Base-by-base conservation (phyloP, 345 rosid species). In the Lagerstroemia speciosa region DNA sequence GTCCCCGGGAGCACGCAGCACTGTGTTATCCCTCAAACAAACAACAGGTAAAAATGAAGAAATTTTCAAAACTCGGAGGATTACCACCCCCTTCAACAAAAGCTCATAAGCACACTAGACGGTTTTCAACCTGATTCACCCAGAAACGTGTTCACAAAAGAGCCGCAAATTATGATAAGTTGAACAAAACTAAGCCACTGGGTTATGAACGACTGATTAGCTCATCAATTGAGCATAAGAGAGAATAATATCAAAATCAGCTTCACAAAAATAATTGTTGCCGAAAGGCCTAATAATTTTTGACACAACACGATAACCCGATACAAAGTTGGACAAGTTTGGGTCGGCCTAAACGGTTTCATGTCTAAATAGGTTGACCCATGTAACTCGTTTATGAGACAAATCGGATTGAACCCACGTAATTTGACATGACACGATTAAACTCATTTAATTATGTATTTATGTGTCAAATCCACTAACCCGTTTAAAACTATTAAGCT, bases 61-160 rank as follows among this genome's bases (percentile, higher is more conserved):
- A 19, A 48, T 19, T 8, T 19, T 20, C 15, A 20, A 52, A 24
- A 20, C 29, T 17, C 24, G 3, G 7, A 46, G 52, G 52, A 46
- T 46, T 46, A n/a, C 12, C 16, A 46, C 52, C 52, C 52, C 52
- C 14, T 46, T 19, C 55, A 64, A 62, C 24, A n/a, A 30, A 11
- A 48, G 45, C 30, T 27, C 50, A 29, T 27, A 66, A 40, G 53
- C 31, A 66, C 55, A n/a, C 24, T 12, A 66, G 22, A 20, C 10
- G 34, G 8, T 3, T 17, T 43, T 66, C 34, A 60, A 67, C 53
- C 62, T 41, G n/a, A 50, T 75, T 61, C 48, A 71, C 76, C 83
- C 86, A 82, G 84, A 75, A 69, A 67, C 80, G 63, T 72, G 67
- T 84, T 92, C 92, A 92, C 91, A 90, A 88, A n/a, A 93, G 87